Evolutionary conservation across 1,284 basidiomycete genomes (phyloP).

Genomic region (Ganoderma resinaceum): DNA sequence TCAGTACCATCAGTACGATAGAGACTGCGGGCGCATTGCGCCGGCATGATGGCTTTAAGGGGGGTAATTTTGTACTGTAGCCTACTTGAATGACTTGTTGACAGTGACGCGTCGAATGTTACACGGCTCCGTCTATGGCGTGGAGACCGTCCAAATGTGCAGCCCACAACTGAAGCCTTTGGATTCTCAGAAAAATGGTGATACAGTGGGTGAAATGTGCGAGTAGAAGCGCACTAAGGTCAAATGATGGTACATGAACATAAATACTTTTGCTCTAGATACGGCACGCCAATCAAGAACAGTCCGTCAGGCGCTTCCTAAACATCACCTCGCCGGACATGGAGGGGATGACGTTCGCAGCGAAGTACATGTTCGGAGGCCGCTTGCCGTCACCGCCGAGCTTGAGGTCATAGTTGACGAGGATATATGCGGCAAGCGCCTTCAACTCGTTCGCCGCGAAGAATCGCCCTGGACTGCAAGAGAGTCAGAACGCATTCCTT

Average conservation of each 20-base stretch:
- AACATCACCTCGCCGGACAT: slow-evolving; percentile 18
- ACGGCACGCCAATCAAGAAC: not conserved
- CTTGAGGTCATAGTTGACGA: slow-evolving; percentile 55
- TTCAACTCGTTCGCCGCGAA: slow-evolving; percentile 56
- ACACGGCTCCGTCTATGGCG: not conserved
- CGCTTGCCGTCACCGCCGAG: slow-evolving; percentile 40
- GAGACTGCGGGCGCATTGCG: not conserved
- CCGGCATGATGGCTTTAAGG: not conserved
- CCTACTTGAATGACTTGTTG: slow-evolving; percentile 1
- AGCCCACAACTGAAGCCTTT: not conserved
- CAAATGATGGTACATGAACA: not conserved
- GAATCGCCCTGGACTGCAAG: slow-evolving; percentile 49
- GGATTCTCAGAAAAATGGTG: not conserved
- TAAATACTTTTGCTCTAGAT: not conserved
- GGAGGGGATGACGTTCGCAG: slow-evolving; percentile 7
- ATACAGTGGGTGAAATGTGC: not conserved
- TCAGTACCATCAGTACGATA: too few relatives aligned
- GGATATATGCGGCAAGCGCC: slow-evolving; percentile 49
- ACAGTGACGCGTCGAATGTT: not conserved
- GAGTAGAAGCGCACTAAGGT: not conserved
- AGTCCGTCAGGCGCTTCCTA: slow-evolving; percentile 13
- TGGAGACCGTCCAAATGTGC: not conserved
- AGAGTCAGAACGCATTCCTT: not conserved
- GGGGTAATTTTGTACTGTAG: not conserved
- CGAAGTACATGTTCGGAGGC: slow-evolving; percentile 29